These are phyloP conservation scores for Geosmithia putterillii DNA, from an alignment of 2,329 filamentous ascomycete genomes.

Conservation along the genomic window DNA sequence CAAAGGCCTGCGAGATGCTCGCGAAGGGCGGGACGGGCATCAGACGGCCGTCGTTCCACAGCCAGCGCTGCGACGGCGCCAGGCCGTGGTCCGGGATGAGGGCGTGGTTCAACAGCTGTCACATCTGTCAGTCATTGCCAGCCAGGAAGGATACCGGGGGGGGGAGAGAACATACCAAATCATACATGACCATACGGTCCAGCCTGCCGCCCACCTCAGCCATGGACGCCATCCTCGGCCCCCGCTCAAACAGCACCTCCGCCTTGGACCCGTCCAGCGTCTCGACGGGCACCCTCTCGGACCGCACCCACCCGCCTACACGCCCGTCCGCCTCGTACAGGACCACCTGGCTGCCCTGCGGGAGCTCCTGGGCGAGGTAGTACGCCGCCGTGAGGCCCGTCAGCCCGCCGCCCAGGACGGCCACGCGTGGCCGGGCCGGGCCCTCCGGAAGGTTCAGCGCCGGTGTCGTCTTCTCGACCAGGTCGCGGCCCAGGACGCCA, in stretches of 20 bases:
- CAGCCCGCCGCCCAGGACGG: slow-evolving; percentile 69
- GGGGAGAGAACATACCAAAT: slow-evolving; percentile 42
- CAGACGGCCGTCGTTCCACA: not conserved
- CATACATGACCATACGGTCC: slow-evolving; percentile 53
- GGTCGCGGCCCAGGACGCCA: not conserved
- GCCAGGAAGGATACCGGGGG: not conserved
- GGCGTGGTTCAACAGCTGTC: not conserved
- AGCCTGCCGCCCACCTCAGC: slow-evolving; percentile 7
- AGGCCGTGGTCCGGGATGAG: not conserved
- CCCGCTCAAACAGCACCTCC: slow-evolving; percentile 65
- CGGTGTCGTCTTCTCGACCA: not conserved
- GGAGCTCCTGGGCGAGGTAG: slow-evolving; percentile 59
- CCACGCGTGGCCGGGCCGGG: slow-evolving; percentile 23
- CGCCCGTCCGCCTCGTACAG: slow-evolving; percentile 62
- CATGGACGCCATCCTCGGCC: slow-evolving; percentile 61
- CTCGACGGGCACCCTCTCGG: slow-evolving; percentile 44
- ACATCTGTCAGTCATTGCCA: not conserved
- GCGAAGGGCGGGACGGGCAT: not conserved
- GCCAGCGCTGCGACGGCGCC: not conserved
- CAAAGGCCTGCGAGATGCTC: not conserved
- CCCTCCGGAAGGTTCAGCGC: not conserved
- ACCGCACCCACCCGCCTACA: slow-evolving; percentile 77
- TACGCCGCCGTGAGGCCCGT: slow-evolving; percentile 71
- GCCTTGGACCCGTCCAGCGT: slow-evolving; percentile 41
- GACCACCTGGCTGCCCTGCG: slow-evolving; percentile 54